Evolutionary conservation across 371 early-diverging fungal genomes (phyloP).

Genomic region (Actinomucor elegans): DNA sequence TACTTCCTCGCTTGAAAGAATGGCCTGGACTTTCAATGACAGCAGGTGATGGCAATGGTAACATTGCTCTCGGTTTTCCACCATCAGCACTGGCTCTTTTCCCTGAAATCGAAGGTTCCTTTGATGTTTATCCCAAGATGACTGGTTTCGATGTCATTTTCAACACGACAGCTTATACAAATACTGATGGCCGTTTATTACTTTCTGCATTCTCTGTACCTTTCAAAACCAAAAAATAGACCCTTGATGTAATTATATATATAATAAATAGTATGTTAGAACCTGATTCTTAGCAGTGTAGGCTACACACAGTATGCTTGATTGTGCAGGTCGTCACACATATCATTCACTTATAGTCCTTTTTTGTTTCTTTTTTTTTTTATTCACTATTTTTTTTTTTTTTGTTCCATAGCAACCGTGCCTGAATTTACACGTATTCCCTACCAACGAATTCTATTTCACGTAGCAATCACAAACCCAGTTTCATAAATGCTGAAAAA

Average conservation of each 20-base stretch:
- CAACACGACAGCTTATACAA: constrained; percentile 81
- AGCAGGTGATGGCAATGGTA: constrained; percentile 83
- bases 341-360: too few species aligned
- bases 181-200: constrained; percentile 80
- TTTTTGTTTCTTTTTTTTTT: neutral
- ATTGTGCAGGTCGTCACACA: too few species aligned
- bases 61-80: constrained; percentile 82
- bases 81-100: constrained; percentile 85
- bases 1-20: constrained; percentile 92
- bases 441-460: too few species aligned
- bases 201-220: constrained; percentile 92
- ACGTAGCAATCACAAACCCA: too few species aligned
- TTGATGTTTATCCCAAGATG: constrained; percentile 88
- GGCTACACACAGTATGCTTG: too few species aligned
- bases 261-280: too few species aligned
- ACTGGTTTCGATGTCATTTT: constrained; percentile 86
- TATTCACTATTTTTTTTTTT: neutral
- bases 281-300: too few species aligned
- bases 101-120: constrained; percentile 95
- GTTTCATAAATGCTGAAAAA: constrained; percentile 2
- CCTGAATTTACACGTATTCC: too few species aligned
- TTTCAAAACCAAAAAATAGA: constrained; percentile 47
- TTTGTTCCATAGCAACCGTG: neutral
- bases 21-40: constrained; percentile 80
- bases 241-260: too few species aligned